Percentiles rank a stretch among this genome's conserved stretches.
Conservation (phyloP, 2,329 filamentous ascomycete genomes). For the Colletotrichum destructivum region DNA sequence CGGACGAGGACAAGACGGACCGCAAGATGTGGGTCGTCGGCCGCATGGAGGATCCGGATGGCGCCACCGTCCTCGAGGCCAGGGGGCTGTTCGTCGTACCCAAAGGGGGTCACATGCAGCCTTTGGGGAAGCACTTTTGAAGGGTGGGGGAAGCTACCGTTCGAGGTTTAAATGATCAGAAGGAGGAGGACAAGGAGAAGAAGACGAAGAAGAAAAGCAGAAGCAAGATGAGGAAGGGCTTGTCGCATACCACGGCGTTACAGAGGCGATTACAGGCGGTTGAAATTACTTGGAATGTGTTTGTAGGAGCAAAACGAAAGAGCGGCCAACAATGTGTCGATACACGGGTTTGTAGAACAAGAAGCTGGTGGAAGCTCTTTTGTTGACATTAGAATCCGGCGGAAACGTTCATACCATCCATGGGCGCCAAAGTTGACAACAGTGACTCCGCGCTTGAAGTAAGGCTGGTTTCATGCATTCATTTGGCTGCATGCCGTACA, state of each 20-base stretch:
- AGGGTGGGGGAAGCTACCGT: not conserved
- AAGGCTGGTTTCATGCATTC: too few species aligned
- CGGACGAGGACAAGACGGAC: constrained; percentile 34
- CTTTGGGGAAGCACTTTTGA: constrained; percentile 33
- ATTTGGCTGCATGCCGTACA: too few species aligned
- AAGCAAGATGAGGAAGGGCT: not conserved
- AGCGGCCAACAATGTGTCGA: not conserved
- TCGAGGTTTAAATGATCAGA: not conserved
- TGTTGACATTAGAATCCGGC: not conserved
- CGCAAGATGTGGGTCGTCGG: constrained; percentile 41
- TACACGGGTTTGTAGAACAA: not conserved
- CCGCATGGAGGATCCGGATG: constrained; percentile 28
- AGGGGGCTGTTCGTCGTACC: constrained; percentile 42
- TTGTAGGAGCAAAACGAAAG: not conserved
- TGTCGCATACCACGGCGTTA: constrained; percentile 8
- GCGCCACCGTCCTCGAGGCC: constrained; percentile 26
- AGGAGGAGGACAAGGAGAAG: not conserved
- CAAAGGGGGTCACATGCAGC: constrained; percentile 28
- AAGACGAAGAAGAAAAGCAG: not conserved
- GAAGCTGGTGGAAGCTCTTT: not conserved
- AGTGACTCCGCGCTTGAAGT: too few species aligned
- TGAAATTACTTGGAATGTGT: not conserved
- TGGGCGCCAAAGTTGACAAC: not conserved
- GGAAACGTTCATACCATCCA: not conserved
- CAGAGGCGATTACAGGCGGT: not conserved